Evolutionary conservation across 345 rosid genomes (phyloP), one percentile per base, ranked within the genome.

Genomic region (Excoecaria cochinchinensis): DNA sequence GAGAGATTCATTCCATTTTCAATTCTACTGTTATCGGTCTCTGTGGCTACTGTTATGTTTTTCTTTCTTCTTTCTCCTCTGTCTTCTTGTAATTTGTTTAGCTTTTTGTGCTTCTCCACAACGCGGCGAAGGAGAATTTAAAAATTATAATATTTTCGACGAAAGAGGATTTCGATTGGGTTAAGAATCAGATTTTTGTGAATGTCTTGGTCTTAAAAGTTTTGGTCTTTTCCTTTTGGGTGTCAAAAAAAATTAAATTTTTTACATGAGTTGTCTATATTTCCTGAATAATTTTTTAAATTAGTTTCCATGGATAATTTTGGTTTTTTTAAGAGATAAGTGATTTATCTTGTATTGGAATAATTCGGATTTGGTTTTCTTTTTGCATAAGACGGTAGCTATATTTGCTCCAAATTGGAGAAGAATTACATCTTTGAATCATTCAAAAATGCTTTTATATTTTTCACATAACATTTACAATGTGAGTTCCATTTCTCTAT

Each of bases 51-150:
- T 48, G 75, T 85, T 70, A 82, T 85, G 76, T 78, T 92, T 39
- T 89, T 91, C 88, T 86, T 96, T 83, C 91, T 96, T 74, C 79
- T 90, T 24, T 91, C 95, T 69, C 87, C 97, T 48, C 87, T 89
- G 58, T 89, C 97, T 36, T 79, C 91, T 5, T 92, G 94, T 74
- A 24, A 50, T 31, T 69, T n/a, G 72, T 16, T 46, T 59, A 13
- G 59, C 19, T 1, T 93, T 92, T 65, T 85, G 93, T 57, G 11
- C 86, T 50, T 62, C 90, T 69, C 6, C 81, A 17, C 64, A 21
- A 44, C 7, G 39, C 3, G 56, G n/a, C 0, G 73, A 42, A 6
- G 64, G 71, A 3, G 67, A 44, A 44, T 48, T 47, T 66, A 76
- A 22, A 5, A 87, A 80, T 71, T n/a, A 82, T 80, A 84, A 79